phyloP scores from a whole-genome alignment of 2,329 filamentous ascomycete genomes.

The Fusarium sp. region DNA sequence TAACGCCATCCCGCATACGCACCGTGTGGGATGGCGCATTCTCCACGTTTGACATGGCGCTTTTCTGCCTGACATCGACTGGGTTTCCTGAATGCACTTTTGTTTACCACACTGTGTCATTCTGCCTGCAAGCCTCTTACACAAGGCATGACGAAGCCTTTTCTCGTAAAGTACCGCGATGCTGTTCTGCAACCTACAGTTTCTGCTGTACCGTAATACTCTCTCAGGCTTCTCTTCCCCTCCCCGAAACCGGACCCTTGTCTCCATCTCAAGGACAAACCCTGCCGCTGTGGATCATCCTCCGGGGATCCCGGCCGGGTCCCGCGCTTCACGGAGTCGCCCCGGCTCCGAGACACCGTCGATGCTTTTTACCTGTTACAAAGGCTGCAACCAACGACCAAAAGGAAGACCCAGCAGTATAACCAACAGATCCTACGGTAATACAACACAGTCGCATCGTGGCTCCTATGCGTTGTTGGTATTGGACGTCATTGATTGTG shows the following conservation, averaged over 20 bases:
- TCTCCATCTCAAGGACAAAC: not conserved
- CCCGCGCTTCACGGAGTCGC: slow-evolving; percentile 20
- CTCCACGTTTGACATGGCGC: slow-evolving; percentile 1
- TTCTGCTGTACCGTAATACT: too few species aligned
- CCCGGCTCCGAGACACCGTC: slow-evolving; percentile 31
- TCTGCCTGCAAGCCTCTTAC: slow-evolving; percentile 13
- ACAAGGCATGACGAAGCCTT: not conserved
- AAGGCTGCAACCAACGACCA: not conserved
- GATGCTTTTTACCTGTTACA: not conserved
- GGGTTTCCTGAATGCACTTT: slow-evolving; percentile 3
- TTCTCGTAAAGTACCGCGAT: not conserved
- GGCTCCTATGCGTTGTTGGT: not conserved
- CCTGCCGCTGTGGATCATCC: slow-evolving; percentile 15
- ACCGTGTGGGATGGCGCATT: slow-evolving; percentile 21
- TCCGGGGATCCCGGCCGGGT: slow-evolving; percentile 26
- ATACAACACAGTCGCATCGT: not conserved
- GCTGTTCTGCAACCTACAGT: not conserved
- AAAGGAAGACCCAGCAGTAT: not conserved
- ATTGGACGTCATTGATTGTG: not conserved
- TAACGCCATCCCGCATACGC: not conserved
- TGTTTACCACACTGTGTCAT: slow-evolving; percentile 17
- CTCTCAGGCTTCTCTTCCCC: not conserved
- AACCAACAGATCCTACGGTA: not conserved
- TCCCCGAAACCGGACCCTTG: slow-evolving; percentile 4
- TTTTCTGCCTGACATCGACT: slow-evolving; percentile 14